Conservation (phyloP, 2,329 filamentous ascomycete species). For the Zymoseptoria passerinii region DNA sequence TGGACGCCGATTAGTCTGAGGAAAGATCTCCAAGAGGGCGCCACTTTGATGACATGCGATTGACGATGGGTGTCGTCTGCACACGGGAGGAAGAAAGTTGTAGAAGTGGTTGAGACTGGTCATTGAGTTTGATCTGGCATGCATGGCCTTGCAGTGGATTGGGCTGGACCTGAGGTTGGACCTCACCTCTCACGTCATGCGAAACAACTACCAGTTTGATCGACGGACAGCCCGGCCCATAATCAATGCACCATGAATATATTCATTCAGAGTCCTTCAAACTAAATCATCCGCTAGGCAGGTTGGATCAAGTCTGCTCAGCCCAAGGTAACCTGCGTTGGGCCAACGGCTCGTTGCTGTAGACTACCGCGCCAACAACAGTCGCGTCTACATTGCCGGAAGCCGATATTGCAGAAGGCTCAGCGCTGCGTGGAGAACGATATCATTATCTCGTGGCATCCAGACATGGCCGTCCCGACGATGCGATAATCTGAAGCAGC, state of each 20-base stretch:
- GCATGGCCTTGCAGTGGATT: not conserved
- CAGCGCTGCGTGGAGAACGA: too few relatives aligned
- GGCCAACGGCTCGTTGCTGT: not conserved
- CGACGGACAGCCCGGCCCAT: too few relatives aligned
- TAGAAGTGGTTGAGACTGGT: not conserved
- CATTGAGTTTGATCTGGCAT: not conserved
- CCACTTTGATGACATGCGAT: constrained; percentile 14
- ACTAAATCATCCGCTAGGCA: too few relatives aligned
- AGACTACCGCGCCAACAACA: not conserved
- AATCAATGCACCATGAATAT: too few relatives aligned
- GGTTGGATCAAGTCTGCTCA: too few relatives aligned
- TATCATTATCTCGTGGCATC: too few relatives aligned
- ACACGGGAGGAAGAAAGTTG: not conserved
- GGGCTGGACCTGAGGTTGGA: not conserved
- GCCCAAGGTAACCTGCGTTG: not conserved
- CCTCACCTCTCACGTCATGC: not conserved
- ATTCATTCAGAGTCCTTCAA: too few relatives aligned
- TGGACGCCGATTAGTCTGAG: constrained; percentile 9
- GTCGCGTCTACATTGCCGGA: not conserved
- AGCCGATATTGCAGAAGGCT: not conserved
- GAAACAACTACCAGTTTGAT: not conserved
- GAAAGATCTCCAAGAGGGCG: constrained; percentile 24
- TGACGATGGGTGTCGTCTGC: constrained; percentile 3
- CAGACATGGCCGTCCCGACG: too few relatives aligned
- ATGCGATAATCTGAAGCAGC: too few relatives aligned